Evolutionary conservation across 2,329 filamentous ascomycete genomes (phyloP).

Genomic region (Cladophialophora carrionii): DNA sequence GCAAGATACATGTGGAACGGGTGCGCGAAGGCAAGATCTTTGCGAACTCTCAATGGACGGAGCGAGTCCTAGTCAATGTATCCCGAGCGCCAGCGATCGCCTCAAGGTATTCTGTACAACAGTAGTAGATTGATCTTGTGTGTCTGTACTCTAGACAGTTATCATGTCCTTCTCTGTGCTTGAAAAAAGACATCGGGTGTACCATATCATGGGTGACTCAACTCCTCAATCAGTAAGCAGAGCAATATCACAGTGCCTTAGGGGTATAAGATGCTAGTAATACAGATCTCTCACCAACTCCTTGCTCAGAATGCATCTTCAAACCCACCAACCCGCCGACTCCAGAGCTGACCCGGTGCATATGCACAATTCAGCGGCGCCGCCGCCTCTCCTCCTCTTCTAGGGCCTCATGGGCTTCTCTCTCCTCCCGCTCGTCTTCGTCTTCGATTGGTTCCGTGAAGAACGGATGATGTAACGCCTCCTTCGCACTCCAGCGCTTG

Average conservation of each 20-base stretch:
- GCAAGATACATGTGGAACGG: neutral
- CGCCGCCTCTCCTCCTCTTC: constrained; percentile 21
- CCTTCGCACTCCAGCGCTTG: constrained; percentile 49
- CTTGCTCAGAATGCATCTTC: constrained; percentile 16
- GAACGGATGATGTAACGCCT: constrained; percentile 52
- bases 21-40: neutral
- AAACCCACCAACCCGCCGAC: neutral
- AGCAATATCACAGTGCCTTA: constrained; percentile 19
- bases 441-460: constrained; percentile 46
- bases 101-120: constrained; percentile 3
- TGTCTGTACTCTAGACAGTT: constrained; percentile 4
- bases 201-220: neutral
- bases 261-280: constrained; percentile 33
- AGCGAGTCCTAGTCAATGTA: neutral
- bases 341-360: neutral
- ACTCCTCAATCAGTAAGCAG: constrained; percentile 11
- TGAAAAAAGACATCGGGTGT: neutral
- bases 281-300: constrained; percentile 19
- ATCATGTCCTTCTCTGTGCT: constrained; percentile 5
- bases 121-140: constrained; percentile 1
- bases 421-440: constrained; percentile 37
- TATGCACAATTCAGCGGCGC: constrained; percentile 14
- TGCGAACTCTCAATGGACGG: neutral
- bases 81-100: too few species aligned
- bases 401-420: constrained; percentile 32